Percentiles rank a stretch among this genome's conserved stretches.
These are phyloP conservation scores for Mortierella sp. DNA, from an alignment of 371 early-diverging fungal genomes.

Conservation along the genomic window DNA sequence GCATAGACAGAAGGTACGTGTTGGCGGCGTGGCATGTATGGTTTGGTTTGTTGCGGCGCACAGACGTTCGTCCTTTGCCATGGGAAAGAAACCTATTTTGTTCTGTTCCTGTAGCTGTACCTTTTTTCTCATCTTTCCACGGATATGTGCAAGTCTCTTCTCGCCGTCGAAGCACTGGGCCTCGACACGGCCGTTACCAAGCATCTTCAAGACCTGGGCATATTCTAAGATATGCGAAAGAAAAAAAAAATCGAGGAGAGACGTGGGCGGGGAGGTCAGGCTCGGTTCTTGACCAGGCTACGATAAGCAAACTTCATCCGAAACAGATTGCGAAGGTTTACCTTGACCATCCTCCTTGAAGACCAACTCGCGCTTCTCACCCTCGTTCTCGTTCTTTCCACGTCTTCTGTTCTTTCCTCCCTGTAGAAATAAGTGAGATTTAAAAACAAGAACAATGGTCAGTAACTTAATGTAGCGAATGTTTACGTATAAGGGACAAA, in stretches of 20 bases:
- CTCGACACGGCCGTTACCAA: constrained; percentile 98
- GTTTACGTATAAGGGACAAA: neutral
- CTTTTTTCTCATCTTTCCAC: constrained; percentile 98
- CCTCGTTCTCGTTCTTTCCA: constrained; percentile 97
- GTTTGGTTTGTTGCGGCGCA: constrained; percentile 8
- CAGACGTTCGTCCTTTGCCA: constrained; percentile 18
- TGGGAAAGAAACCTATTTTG: neutral
- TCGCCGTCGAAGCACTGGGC: constrained; percentile 95
- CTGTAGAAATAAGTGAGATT: constrained; percentile 60
- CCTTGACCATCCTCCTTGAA: constrained; percentile 96
- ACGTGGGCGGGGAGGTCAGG: no score
- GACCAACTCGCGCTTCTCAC: constrained; percentile 93
- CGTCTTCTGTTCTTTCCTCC: constrained; percentile 97
- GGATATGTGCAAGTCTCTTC: constrained; percentile 95
- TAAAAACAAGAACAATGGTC: neutral
- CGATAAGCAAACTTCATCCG: no score
- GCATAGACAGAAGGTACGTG: neutral
- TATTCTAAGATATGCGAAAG: constrained; percentile 74
- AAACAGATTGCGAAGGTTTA: constrained; percentile 36
- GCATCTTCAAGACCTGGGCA: constrained; percentile 94
- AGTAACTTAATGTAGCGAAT: no score
- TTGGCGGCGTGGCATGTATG: neutral
- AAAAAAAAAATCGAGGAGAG: neutral
- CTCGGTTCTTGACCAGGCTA: no score
- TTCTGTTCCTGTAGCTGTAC: constrained; percentile 55